Base-by-base conservation (phyloP, 176 grass and related monocot species). In the Dendrocalamus sinicus region DNA sequence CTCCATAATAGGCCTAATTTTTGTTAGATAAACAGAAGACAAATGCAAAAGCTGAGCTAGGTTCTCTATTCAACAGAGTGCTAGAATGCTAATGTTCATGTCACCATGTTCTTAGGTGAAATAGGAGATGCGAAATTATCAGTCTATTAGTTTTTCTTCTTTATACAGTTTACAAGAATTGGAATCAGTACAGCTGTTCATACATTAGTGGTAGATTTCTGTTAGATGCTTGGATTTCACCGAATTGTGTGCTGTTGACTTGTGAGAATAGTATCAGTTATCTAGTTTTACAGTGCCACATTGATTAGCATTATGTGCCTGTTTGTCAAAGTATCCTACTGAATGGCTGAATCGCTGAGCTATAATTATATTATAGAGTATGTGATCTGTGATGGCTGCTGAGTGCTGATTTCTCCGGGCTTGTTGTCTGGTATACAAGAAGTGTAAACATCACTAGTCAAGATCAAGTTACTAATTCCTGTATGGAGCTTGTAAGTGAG, bases 381-480 rank as follows among this genome's bases (percentile, higher is more conserved):
- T 65, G 46, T 12, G 14, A 76, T 54, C 30, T 84, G 28, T 73
- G 35, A 55, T 76, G 39, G 55, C 66, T n/a, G n/a, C n/a, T n/a
- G n/a, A n/a, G n/a, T 76, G 66, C 9, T 85, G 16, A 35, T 65
- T 77, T 19, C n/a, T 77, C 67, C 35, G 16, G 61, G 37, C 53
- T 57, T 69, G 16, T 52, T 85, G 48, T 12, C 40, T 85, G 51
- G 60, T 40, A 26, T 52, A 73, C 45, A 83, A 40, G 8, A 64
- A 51, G 70, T 17, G 60, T 85, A 57, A 78, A 32, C 53, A 85
- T 69, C 63, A 45, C 73, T 11, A 77, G 8, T 82, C 67, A 60
- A 2, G 28, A 71, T 65, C 67, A 82, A 87, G 2, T 47, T 70
- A 12, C 40, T n/a, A 60, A 12, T 22, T 80, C 40, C 65, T 76